Conservation (phyloP, 2,329 filamentous ascomycete genomes). For the Bimuria novae-zelandiae region DNA sequence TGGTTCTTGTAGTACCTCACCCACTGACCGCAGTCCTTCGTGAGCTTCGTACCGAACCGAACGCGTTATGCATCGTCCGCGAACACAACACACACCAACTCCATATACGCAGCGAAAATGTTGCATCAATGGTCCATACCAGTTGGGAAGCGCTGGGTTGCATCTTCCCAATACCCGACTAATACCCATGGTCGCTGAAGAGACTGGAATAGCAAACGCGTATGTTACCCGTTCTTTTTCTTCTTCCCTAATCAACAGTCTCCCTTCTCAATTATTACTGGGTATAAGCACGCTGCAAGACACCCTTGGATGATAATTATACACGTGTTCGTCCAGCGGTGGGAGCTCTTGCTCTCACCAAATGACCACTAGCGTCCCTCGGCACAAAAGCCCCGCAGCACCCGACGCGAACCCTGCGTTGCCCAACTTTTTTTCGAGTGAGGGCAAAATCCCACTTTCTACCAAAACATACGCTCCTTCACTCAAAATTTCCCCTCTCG, state of each 20-base stretch:
- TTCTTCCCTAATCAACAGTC: no score
- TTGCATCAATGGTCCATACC: no score
- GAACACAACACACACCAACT: neutral
- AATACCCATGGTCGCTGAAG: no score
- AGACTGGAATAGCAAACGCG: no score
- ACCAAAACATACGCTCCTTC: constrained; percentile 6
- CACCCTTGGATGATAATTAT: neutral
- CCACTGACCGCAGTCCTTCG: neutral
- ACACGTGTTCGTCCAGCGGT: neutral
- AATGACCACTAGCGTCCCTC: neutral
- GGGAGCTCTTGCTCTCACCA: neutral
- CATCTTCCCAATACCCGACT: no score
- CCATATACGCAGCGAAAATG: no score
- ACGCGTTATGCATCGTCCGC: neutral
- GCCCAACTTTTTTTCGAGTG: constrained; percentile 9
- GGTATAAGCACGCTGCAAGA: neutral
- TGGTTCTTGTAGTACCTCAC: no score
- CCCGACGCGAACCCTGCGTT: constrained; percentile 4
- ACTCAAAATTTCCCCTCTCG: neutral
- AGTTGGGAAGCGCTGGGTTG: no score
- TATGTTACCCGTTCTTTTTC: no score
- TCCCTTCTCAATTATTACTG: neutral
- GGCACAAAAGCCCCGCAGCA: constrained; percentile 5
- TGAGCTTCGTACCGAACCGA: neutral
- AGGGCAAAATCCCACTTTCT: constrained; percentile 8